Conservation (phyloP, 1,284 basidiomycete genomes). For the Crepidotus sp. region DNA sequence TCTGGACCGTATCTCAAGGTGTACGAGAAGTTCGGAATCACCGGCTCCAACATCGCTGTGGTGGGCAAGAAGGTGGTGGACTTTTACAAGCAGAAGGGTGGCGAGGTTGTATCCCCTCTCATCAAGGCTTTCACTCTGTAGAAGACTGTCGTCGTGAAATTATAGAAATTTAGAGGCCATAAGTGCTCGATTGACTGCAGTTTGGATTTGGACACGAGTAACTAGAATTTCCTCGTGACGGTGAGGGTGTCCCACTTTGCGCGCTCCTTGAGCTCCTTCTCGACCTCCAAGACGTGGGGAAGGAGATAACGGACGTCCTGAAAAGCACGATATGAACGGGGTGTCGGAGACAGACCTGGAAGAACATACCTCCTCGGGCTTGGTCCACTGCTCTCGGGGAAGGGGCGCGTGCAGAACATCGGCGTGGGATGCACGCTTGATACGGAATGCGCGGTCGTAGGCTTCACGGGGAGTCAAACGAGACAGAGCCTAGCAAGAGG, state of each 20-base stretch:
- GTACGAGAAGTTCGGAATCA: slow-evolving; percentile 85
- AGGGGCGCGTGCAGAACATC: slow-evolving; percentile 78
- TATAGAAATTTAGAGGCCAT: slow-evolving; percentile 14
- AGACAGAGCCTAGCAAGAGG: slow-evolving; percentile 56
- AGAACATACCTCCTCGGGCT: slow-evolving; percentile 58
- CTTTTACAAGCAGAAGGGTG: slow-evolving; percentile 80
- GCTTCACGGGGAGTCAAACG: slow-evolving; percentile 75
- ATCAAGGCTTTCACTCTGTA: slow-evolving; percentile 48
- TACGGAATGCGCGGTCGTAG: slow-evolving; percentile 90
- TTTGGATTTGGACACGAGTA: slow-evolving; percentile 8
- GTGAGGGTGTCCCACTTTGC: slow-evolving; percentile 74
- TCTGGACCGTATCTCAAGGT: slow-evolving; percentile 87
- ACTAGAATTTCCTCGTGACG: slow-evolving; percentile 49
- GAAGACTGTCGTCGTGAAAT: slow-evolving; percentile 11
- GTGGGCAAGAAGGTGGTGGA: slow-evolving; percentile 80
- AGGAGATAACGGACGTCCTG: slow-evolving; percentile 91
- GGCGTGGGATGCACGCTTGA: slow-evolving; percentile 78
- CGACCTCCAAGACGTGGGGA: slow-evolving; percentile 72
- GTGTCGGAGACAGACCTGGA: neutral
- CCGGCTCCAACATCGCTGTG: slow-evolving; percentile 70
- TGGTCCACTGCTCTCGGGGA: slow-evolving; percentile 81
- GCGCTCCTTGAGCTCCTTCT: slow-evolving; percentile 76
- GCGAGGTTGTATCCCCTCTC: slow-evolving; percentile 70
- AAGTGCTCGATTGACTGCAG: neutral
- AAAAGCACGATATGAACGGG: slow-evolving; percentile 1